Evolutionary conservation across 768 basidiomycete genomes (phyloP), one percentile per base, ranked within the genome.

Genomic region (Crucibulum laeve): DNA sequence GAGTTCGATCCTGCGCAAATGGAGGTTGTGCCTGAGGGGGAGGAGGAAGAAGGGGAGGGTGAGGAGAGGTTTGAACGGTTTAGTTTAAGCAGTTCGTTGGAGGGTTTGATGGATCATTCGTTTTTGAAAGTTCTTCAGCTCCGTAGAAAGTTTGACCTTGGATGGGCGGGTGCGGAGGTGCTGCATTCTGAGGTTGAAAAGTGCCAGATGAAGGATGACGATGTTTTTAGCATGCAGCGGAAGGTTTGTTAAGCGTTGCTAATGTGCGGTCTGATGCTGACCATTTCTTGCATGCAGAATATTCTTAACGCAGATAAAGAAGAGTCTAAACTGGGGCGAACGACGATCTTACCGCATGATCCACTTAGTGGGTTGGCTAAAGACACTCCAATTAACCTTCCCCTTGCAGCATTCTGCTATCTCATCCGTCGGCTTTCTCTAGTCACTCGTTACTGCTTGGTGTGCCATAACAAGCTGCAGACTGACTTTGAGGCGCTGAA

Each of bases 91-190:
- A 67, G 66, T 28, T 78, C 83, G 4, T 59, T 88, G 23, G 82
- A 86, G 53, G 67, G 77, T 2, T 58, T 85, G 33, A 62, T 87
- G 47, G 73, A 84, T 41, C 68, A 79, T 40, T 67, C 72, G 6
- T 72, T 87, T 45, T 54, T 81, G 21, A 71, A 68, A 36, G 53
- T 86, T 14, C 57, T 87, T 18, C 71, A 71, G 44, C 54, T 80
- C 2, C 64, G 84, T 34, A 54, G 72, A 25, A 66, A 66, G 51
- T 81, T 76, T 49, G 63, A 63, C 3, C 59, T 84, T 10, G 81
- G 82, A 10, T 88, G 84, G 84, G 80, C 84, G 2, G 82, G 76
- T 3, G 84, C 83, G 3, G 86, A 87, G 52, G 50, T 69, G 14
- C 62, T 86, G 37, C 56, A 69, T 36, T 55, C 67, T 40, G 64